phyloP scores from a whole-genome alignment of 179 eudicot genomes.

The Vitellaria paradoxa region DNA sequence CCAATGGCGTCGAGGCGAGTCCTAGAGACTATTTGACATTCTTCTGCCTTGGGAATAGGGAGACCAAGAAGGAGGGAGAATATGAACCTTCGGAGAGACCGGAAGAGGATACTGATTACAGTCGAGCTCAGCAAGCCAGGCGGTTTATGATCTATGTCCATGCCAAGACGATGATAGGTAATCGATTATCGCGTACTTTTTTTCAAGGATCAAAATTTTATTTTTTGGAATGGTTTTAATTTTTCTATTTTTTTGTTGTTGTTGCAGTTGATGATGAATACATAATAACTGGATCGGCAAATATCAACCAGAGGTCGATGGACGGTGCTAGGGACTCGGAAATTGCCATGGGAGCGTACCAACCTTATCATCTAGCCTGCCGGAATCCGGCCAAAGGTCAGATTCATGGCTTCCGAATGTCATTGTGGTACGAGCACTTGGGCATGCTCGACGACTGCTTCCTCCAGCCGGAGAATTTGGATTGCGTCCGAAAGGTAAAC shows the following conservation, averaged over 20 bases:
- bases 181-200: background rate
- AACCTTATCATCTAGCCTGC: constrained; percentile 49
- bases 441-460: constrained; percentile 57
- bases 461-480: constrained; percentile 40
- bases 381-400: constrained; percentile 55
- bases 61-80: constrained; percentile 42
- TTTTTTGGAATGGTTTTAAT: background rate
- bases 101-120: constrained; percentile 38
- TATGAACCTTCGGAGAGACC: constrained; percentile 53
- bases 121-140: constrained; percentile 53
- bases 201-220: background rate
- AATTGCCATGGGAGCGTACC: constrained; percentile 78
- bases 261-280: constrained; percentile 71
- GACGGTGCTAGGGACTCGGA: constrained; percentile 74
- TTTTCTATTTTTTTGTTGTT: background rate
- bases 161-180: constrained; percentile 86
- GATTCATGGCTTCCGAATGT: constrained; percentile 66
- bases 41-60: constrained; percentile 71
- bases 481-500: constrained; percentile 57
- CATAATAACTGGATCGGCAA: constrained; percentile 70
- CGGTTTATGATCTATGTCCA: constrained; percentile 82
- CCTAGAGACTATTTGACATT: constrained; percentile 59
- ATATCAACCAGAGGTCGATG: constrained; percentile 73
- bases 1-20: constrained; percentile 47
- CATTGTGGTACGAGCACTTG: constrained; percentile 75